These are phyloP conservation scores for Cladorrhinum sp. DNA, from an alignment of 2,329 filamentous ascomycete genomes.

Conservation along the genomic window DNA sequence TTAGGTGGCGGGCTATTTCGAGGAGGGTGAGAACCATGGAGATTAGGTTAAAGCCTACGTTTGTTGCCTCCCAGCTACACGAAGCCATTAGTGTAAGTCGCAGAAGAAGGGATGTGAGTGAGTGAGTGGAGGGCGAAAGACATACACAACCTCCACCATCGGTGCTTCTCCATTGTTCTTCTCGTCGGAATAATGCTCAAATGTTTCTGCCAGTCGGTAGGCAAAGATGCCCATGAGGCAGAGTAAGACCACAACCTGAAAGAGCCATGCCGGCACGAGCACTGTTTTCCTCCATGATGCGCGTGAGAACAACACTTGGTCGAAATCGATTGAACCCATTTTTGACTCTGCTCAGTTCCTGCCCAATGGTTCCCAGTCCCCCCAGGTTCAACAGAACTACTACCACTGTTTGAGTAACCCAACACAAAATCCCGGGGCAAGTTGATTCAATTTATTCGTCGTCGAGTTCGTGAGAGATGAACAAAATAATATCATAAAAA, in stretches of 20 bases:
- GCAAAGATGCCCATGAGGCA: constrained; percentile 51
- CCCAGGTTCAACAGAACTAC: too few relatives aligned
- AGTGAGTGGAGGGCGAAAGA: too few relatives aligned
- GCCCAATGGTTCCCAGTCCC: too few relatives aligned
- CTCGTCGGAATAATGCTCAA: constrained; percentile 42
- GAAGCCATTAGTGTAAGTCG: not conserved
- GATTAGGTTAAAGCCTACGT: constrained; percentile 48
- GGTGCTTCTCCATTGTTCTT: constrained; percentile 40
- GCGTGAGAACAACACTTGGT: constrained; percentile 52
- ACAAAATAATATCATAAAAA: not conserved
- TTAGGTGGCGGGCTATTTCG: constrained; percentile 45
- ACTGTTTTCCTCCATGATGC: constrained; percentile 50
- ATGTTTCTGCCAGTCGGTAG: constrained; percentile 49
- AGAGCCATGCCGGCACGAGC: constrained; percentile 49
- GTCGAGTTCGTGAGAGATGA: not conserved
- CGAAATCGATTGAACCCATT: constrained; percentile 38
- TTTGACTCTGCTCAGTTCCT: not conserved
- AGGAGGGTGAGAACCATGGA: constrained; percentile 46
- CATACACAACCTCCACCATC: constrained; percentile 49
- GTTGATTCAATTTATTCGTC: too few relatives aligned
- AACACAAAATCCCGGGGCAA: too few relatives aligned
- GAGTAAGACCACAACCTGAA: constrained; percentile 46
- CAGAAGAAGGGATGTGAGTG: not conserved
- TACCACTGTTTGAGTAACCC: too few relatives aligned
- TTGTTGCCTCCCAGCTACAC: constrained; percentile 52